Evolutionary conservation across 805 yeast genomes (phyloP), one percentile per base, ranked within the genome.

Genomic region (fission yeast (Schizosaccharomyces pombe)): DNA sequence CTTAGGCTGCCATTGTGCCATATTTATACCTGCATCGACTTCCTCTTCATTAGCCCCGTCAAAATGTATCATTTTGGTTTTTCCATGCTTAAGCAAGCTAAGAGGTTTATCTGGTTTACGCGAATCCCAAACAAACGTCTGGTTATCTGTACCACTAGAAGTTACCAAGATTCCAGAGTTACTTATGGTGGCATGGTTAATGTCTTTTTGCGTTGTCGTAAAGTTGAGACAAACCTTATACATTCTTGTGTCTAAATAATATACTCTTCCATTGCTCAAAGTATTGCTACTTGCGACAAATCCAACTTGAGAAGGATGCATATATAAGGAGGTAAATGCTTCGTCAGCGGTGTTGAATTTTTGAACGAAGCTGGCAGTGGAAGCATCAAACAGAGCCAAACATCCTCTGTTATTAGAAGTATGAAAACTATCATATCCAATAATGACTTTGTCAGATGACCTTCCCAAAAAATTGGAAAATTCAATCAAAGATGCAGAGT

Each of bases 71-170:
- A 52, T 22, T 28, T 33, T 28, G 19, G 54, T 34, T 22, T 33
- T 16, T 5, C 47, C 54, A 29, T 52, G 54, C 26, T 33, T 52
- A 8, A 52, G 47, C 22, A 34, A 28, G 26, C 34, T 34, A 22
- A 52, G 26, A 4, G 26, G 12, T 9, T 52, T 28, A 24, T 52
- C 29, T 4, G 52, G 54, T 8, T 22, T 32, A 1, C 54, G 54
- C 16, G 24, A 16, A 34, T 52, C 54, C 32, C 31, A 52, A 16
- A 52, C 54, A 32, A 19, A 52, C 16, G 54, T 52, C 11, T 33
- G 31, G 29, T 34, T 34, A 22, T 52, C 54, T 4, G 54, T 52
- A n/a, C 54, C 40, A 26, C 54, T 52, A 19, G 54, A 32, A n/a
- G 54, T 31, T 24, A 52, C 32, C 29, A 52, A 34, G 11, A 28